phyloP scores from a whole-genome alignment of 228 moss, liverwort and hornwort genomes.

The Sphagnum magellanicum region DNA sequence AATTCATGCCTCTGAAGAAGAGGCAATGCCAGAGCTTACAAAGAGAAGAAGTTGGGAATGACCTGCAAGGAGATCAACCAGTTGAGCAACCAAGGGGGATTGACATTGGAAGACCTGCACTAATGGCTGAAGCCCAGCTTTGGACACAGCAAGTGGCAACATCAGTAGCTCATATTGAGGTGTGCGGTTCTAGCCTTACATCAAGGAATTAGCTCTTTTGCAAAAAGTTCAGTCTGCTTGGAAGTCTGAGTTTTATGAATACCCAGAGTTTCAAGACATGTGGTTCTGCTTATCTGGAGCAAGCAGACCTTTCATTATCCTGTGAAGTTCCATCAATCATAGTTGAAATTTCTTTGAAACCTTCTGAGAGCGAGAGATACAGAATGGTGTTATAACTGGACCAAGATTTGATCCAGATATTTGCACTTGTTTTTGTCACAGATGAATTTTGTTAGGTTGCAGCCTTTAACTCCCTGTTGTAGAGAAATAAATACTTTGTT shows the following conservation, averaged over 20 bases:
- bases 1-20: constrained; percentile 57
- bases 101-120: constrained; percentile 40
- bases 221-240: too few relatives aligned
- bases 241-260: background rate
- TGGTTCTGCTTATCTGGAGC: background rate
- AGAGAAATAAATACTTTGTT: too few relatives aligned
- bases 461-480: too few relatives aligned
- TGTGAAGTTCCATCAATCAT: background rate
- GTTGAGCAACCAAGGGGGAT: constrained; percentile 12
- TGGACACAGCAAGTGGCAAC: constrained; percentile 44
- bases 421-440: too few relatives aligned
- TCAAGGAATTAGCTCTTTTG: too few relatives aligned
- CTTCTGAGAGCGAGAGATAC: background rate
- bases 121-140: constrained; percentile 62
- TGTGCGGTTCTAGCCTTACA: background rate
- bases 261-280: background rate
- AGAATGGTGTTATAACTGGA: too few relatives aligned
- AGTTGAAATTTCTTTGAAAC: background rate
- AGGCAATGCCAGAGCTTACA: constrained; percentile 40
- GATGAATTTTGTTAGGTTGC: too few relatives aligned
- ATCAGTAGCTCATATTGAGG: constrained; percentile 24
- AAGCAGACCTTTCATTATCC: background rate
- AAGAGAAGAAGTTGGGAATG: constrained; percentile 22
- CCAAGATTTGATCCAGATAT: too few relatives aligned
- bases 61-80: constrained; percentile 15